These are phyloP conservation scores for Exophiala lecanii-corni DNA, from an alignment of 2,329 filamentous ascomycete genomes.

Conservation along the genomic window DNA sequence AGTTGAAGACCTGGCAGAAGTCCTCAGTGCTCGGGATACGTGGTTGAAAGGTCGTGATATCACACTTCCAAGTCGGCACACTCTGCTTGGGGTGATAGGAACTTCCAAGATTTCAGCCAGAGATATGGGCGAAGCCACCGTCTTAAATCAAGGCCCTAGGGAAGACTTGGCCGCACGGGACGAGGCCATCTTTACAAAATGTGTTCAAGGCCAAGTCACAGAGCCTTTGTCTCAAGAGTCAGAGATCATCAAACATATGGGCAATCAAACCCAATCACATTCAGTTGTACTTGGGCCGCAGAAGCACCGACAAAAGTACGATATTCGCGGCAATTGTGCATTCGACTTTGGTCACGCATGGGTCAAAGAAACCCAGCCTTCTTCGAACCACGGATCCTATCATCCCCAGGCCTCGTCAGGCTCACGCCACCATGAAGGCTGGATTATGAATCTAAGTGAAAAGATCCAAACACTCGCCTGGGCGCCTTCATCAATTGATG, in stretches of 20 bases:
- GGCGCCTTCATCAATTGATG: conserved; percentile 41
- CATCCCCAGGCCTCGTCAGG: neutral
- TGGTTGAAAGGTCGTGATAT: conserved; percentile 46
- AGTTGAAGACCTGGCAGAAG: conserved; percentile 45
- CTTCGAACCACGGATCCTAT: conserved; percentile 1
- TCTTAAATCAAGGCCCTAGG: too few species aligned
- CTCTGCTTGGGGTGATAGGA: conserved; percentile 21
- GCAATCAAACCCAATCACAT: conserved; percentile 30
- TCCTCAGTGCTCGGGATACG: conserved; percentile 45
- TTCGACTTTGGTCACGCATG: conserved; percentile 46
- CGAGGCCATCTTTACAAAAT: neutral
- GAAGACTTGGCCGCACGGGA: neutral
- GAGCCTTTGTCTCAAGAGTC: neutral
- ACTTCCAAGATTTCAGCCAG: neutral
- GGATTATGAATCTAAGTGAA: conserved; percentile 54
- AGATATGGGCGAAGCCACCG: too few species aligned
- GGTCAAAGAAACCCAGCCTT: conserved; percentile 27
- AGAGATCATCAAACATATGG: conserved; percentile 7
- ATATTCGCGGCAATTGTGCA: conserved; percentile 38
- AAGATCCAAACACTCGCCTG: conserved; percentile 48
- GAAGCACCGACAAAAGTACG: conserved; percentile 40
- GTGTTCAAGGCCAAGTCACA: neutral
- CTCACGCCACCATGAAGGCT: conserved; percentile 37
- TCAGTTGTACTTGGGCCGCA: conserved; percentile 50
- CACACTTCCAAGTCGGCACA: conserved; percentile 46